phyloP scores from a whole-genome alignment of 805 yeast genomes.

The Ogataea degrootiae region DNA sequence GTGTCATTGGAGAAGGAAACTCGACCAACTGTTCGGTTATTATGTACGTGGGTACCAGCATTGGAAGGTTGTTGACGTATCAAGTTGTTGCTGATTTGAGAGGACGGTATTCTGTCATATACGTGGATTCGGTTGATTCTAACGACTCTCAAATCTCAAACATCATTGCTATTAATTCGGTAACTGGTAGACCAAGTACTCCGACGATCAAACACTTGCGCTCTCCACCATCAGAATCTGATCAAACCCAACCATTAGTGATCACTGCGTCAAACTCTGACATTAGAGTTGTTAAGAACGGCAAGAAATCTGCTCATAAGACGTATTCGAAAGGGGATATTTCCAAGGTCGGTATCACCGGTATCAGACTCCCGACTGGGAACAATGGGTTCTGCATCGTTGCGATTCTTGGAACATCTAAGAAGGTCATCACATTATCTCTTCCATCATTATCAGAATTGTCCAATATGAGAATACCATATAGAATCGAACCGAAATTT shows the following conservation, averaged over 20 bases:
- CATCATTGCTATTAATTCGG: constrained; percentile 54
- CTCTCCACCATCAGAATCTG: constrained; percentile 37
- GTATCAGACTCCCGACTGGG: constrained; percentile 19
- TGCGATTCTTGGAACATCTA: constrained; percentile 24
- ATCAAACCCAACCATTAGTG: constrained; percentile 59
- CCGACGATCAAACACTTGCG: constrained; percentile 57
- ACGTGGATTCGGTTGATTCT: constrained; percentile 42
- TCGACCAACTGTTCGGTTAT: constrained; percentile 71
- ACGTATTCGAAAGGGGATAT: constrained; percentile 48
- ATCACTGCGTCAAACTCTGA: constrained; percentile 54
- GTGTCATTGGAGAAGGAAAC: constrained; percentile 48
- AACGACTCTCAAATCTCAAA: constrained; percentile 49
- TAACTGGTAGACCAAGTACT: constrained; percentile 56
- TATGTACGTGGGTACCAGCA: constrained; percentile 69
- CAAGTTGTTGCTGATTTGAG: constrained; percentile 57
- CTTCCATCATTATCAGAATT: constrained; percentile 64
- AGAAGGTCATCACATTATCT: constrained; percentile 32
- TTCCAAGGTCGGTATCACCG: constrained; percentile 50
- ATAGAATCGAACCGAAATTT: constrained; percentile 35
- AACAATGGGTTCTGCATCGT: constrained; percentile 26
- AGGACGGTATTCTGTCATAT: constrained; percentile 58
- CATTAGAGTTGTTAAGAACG: constrained; percentile 56
- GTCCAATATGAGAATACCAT: constrained; percentile 41
- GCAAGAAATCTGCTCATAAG: constrained; percentile 61
- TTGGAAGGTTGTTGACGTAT: constrained; percentile 65